phyloP scores from a whole-genome alignment of 2,329 filamentous ascomycete species.

The Exophiala sp. region DNA sequence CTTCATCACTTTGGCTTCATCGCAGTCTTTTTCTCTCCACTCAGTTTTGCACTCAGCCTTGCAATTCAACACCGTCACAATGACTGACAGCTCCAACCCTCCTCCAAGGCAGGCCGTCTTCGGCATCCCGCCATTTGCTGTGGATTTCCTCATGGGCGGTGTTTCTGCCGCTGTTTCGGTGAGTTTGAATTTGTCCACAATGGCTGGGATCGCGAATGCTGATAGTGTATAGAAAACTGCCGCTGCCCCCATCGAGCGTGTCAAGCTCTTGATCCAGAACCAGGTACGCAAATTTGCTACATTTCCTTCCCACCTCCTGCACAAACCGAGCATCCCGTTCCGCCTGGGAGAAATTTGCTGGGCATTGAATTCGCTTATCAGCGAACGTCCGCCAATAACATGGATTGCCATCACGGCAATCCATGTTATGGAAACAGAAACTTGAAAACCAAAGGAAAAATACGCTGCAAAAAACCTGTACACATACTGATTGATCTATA shows the following conservation, averaged over 20 bases:
- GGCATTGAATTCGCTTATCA: slow-evolving; percentile 12
- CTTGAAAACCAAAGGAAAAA: slow-evolving; percentile 5
- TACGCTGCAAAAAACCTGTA: background rate
- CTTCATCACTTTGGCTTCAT: too few relatives aligned
- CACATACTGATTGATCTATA: slow-evolving; percentile 38
- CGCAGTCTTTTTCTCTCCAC: too few relatives aligned
- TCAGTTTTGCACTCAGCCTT: too few relatives aligned
- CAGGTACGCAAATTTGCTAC: slow-evolving; percentile 63
- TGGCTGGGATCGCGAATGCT: slow-evolving; percentile 7
- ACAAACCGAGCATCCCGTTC: slow-evolving; percentile 3
- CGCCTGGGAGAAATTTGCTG: too few relatives aligned
- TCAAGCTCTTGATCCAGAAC: slow-evolving; percentile 99
- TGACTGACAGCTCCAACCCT: too few relatives aligned
- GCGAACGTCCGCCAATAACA: background rate
- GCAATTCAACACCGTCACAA: too few relatives aligned
- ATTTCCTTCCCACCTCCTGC: background rate
- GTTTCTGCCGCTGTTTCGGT: slow-evolving; percentile 95
- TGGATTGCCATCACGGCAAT: too few relatives aligned
- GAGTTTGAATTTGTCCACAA: slow-evolving; percentile 6
- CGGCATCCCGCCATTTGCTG: slow-evolving; percentile 58
- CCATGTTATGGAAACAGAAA: too few relatives aligned
- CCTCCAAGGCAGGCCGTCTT: slow-evolving; percentile 51
- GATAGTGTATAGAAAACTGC: slow-evolving; percentile 66
- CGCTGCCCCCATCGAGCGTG: slow-evolving; percentile 99
- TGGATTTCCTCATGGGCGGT: slow-evolving; percentile 99